phyloP scores from a whole-genome alignment of 2,329 filamentous ascomycete genomes.

The Daldinia sp. region DNA sequence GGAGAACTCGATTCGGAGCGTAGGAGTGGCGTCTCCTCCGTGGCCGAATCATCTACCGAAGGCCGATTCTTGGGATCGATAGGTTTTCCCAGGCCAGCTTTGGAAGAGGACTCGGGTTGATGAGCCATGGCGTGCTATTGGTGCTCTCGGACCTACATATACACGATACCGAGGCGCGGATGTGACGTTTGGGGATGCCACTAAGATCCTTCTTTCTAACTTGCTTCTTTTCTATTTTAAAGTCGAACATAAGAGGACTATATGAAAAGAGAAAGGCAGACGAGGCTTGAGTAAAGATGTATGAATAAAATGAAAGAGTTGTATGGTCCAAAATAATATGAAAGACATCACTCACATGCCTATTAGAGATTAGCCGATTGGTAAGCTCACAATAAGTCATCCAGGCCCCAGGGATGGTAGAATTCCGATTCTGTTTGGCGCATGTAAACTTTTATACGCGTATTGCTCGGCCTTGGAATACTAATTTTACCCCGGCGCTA shows the following conservation, averaged over 20 bases:
- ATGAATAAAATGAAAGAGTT: not conserved
- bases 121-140: conserved; percentile 17
- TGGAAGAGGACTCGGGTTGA: conserved; percentile 13
- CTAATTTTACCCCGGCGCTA: not conserved
- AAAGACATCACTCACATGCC: conserved; percentile 13
- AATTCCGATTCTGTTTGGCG: not conserved
- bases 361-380: conserved; percentile 25
- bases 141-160: conserved; percentile 1
- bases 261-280: not conserved
- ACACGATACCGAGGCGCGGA: not conserved
- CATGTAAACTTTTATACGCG: not conserved
- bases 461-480: not conserved
- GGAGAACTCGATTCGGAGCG: conserved; percentile 32
- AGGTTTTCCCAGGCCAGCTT: conserved; percentile 6
- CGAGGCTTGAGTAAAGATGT: not conserved
- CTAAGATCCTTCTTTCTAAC: not conserved
- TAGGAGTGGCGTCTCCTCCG: conserved; percentile 45
- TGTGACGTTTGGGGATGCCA: not conserved
- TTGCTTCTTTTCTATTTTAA: not conserved
- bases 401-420: not conserved
- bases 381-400: conserved; percentile 18
- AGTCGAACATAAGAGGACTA: not conserved
- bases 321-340: not conserved
- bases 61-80: conserved; percentile 23
- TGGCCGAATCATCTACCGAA: conserved; percentile 26